Conservation (phyloP, 768 basidiomycete genomes). For the Mrakia blollopis region DNA sequence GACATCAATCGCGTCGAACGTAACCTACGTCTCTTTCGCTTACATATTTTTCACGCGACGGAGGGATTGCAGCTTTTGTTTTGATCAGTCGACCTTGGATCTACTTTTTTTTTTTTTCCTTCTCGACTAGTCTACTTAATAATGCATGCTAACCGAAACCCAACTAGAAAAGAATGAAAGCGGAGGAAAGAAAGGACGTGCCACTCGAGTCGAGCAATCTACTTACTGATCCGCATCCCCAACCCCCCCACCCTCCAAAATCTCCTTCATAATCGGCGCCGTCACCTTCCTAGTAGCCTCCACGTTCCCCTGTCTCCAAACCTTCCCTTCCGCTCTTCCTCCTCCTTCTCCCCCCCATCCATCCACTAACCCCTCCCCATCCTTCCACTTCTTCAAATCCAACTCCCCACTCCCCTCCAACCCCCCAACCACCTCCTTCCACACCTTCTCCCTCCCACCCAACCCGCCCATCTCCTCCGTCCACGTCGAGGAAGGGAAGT, state of each 20-base stretch:
- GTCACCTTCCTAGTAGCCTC: constrained; percentile 47
- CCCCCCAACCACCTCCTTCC: constrained; percentile 34
- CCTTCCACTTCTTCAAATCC: constrained; percentile 22
- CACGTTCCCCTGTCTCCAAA: constrained; percentile 47
- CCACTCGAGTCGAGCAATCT: too few relatives aligned
- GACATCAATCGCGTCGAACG: too few relatives aligned
- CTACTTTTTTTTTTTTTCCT: too few relatives aligned
- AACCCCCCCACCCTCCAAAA: constrained; percentile 25
- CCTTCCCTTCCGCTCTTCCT: constrained; percentile 35
- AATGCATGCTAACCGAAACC: too few relatives aligned
- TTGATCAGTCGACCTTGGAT: too few relatives aligned
- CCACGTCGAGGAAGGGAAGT: neutral
- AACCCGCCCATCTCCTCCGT: constrained; percentile 41
- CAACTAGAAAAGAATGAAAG: too few relatives aligned
- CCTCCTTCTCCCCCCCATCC: constrained; percentile 34
- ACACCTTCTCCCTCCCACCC: constrained; percentile 38
- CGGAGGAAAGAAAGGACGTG: too few relatives aligned
- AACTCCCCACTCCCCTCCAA: constrained; percentile 5
- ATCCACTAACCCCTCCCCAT: constrained; percentile 20
- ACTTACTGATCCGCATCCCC: neutral
- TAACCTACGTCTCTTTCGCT: too few relatives aligned
- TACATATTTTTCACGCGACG: too few relatives aligned
- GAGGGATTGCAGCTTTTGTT: too few relatives aligned
- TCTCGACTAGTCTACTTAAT: too few relatives aligned
- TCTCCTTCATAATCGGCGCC: constrained; percentile 40